Base-by-base conservation (phyloP, 108 stramenopile species). In the Cyclostephanos tholiformis region DNA sequence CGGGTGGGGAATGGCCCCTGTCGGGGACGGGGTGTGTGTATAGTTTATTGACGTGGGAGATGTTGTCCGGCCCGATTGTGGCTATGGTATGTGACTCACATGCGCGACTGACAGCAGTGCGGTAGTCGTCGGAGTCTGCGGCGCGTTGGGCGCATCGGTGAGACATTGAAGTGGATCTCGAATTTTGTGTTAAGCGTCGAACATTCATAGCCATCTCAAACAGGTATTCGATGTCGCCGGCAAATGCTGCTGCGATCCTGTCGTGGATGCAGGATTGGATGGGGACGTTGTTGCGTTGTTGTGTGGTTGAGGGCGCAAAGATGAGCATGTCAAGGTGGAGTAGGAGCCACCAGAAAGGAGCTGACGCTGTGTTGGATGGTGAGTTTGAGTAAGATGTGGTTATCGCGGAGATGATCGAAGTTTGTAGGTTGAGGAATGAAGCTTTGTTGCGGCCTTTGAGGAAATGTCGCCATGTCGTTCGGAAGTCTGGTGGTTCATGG, bases 61-160 rank as follows among this genome's bases (percentile, higher is more conserved):
- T 41, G 71, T 55, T 72, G 53, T 50, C 0, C 5, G 20, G 20
- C 53, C 46, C 48, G 57, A 72, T 56, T 22, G 77, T 72, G 2
- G 77, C 71, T 14, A 56, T 59, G 14, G 23, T 20, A 29, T 53
- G 49, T 20, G 10, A 17, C 20, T 32, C n/a, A 10, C 30, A 35
- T 0, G 55, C 56, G 4, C 64, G 36, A 8, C 56, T 4, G 36
- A 66, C 46, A 22, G 71, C 71, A 6, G 71, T 72, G 29, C 57
- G 50, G 22, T 43, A 72, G 57, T 78, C 72, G 57, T 78, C 77
- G 41, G 12, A 25, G 48, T 79, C 72, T 43, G 77, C 72, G 2
- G 77, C 65, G 12, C 20, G 23, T 50, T 72, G 77, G 57, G 57
- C 44, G 13, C 63, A 53, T 17, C 5, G 2, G 22, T 20, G 9